Base-by-base conservation (phyloP, 1,284 basidiomycete species). In the Golubevia pallescens region DNA sequence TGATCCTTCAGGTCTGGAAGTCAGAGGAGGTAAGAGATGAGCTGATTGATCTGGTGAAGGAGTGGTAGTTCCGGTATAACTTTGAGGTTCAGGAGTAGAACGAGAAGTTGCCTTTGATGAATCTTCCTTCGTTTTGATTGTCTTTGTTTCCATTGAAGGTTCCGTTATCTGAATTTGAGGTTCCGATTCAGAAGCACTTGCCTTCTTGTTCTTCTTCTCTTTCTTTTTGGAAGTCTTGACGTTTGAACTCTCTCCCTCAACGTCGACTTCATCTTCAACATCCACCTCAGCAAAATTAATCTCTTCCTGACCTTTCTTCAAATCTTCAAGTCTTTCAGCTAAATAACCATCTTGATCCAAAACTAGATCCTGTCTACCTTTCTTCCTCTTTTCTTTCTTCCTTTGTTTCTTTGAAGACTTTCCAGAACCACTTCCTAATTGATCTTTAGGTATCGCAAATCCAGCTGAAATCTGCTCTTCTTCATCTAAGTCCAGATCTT, bases 321-420 rank as follows among this genome's bases (percentile, higher is more conserved):
- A 13, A 20, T 20, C 20, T 38, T 56, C n/a, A 28, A 61, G 23
- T 62, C 61, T 16, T 38, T 57, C 61, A 23, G 51, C 62, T 28
- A 58, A 28, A 59, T 64, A 48, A 8, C 53, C 62, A 48, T 24
- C 55, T 23, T 48, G 54, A 5, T 59, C 51, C 6, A 19, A 20
- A 19, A 24, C 53, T 28, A 54, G 42, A 20, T 32, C 23, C 52
- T 24, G 53, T 8, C 38, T 51, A 10, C 34, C 34, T 52, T 34
- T 21, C 57, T 59, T 57, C 62, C 73, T 75, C 60, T 73, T 76
- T 60, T 68, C 68, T 65, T 71, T 67, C 64, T 76, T 77, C 63
- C 73, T 78, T 58, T 75, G 68, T 68, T 80, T 76, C 70, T 78
- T 78, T 67, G 66, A 72, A 65, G 73, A 77, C 24, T 65, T 67